Evolutionary conservation across 768 basidiomycete species (phyloP), one percentile per base, ranked within the genome.

Genomic region (Udeniomyces megalosporus): DNA sequence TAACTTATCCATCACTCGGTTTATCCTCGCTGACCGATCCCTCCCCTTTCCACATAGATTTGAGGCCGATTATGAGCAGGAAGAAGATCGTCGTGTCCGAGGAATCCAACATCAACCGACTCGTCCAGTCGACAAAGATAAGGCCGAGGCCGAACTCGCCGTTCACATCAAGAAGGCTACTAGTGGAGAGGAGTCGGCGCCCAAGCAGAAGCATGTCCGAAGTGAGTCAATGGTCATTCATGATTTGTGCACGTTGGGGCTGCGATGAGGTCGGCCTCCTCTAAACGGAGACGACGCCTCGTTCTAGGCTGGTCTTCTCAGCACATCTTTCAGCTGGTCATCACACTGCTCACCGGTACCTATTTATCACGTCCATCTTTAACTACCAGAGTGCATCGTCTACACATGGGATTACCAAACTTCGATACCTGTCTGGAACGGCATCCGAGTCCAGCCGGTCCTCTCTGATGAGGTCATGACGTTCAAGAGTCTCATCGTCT

Each of bases 351-450:
- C n/a, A n/a, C n/a, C n/a, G n/a, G n/a, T n/a, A n/a, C n/a, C n/a
- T n/a, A n/a, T 12, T 31, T 20, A 29, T 7, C 26, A 14, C 12
- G 8, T 5, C n/a, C 32, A 28, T 34, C 7, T 42, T 26, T 32
- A 20, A 24, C 5, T 3, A 15, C 24, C 45, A 97, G 93, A 96
- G 77, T 89, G 87, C 70, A 96, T 99, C 72, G 88, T 97, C 28
- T 99, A 91, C 74, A 97, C 95, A 7, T 96, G 92, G 92, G 95
- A 99, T 74, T 97, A 97, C 70, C 92, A 96, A 70, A 87, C 91
- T 22, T 96, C 92, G 38, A 84, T 88, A 68, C 92, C 92, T 6
- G 96, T 97, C 73, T 99, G 95, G 95, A 90, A 88, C 68, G 90
- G 89, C 31, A 79, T 99, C 7, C 81, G 95, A 32, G 95, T 97